phyloP scores from a whole-genome alignment of 257 asterid genomes.

The Eustoma russellianum region DNA sequence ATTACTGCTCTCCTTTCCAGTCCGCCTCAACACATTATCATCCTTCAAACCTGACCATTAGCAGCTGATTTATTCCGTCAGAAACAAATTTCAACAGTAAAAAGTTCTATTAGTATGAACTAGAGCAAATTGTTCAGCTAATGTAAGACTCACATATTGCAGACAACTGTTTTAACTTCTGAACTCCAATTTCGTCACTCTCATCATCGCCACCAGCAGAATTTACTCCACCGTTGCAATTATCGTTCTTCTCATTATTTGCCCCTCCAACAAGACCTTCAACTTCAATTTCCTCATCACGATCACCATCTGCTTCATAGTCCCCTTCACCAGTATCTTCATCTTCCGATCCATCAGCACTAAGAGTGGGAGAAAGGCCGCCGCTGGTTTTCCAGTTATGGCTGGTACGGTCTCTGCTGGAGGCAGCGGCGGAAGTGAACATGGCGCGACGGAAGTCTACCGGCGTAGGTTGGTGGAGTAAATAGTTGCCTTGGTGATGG shows the following conservation, averaged over 20 bases:
- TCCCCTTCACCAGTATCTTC: slow-evolving; percentile 39
- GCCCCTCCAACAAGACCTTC: slow-evolving; percentile 32
- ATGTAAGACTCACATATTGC: slow-evolving; percentile 35
- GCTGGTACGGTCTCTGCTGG: slow-evolving; percentile 4
- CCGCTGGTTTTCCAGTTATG: slow-evolving; percentile 42
- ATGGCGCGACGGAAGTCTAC: slow-evolving; percentile 36
- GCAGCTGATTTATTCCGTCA: background rate
- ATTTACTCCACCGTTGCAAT: slow-evolving; percentile 1
- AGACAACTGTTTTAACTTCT: slow-evolving; percentile 34
- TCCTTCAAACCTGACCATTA: slow-evolving; percentile 37
- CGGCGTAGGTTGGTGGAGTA: slow-evolving; percentile 19
- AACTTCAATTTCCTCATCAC: slow-evolving; percentile 36
- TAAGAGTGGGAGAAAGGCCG: slow-evolving; percentile 31
- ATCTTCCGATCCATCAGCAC: slow-evolving; percentile 53
- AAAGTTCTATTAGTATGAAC: background rate
- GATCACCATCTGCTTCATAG: slow-evolving; percentile 29
- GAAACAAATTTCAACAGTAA: background rate
- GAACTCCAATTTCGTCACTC: slow-evolving; percentile 25
- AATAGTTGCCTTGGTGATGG: slow-evolving; percentile 33
- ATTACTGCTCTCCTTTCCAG: slow-evolving; percentile 29
- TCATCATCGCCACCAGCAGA: slow-evolving; percentile 5
- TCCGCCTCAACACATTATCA: slow-evolving; percentile 26
- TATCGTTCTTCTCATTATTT: slow-evolving; percentile 11
- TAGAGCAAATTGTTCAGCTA: too few species aligned
- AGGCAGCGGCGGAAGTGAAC: slow-evolving; percentile 10